phyloP scores from a whole-genome alignment of 176 grass and related monocot genomes.

The Oryza brachyantha region DNA sequence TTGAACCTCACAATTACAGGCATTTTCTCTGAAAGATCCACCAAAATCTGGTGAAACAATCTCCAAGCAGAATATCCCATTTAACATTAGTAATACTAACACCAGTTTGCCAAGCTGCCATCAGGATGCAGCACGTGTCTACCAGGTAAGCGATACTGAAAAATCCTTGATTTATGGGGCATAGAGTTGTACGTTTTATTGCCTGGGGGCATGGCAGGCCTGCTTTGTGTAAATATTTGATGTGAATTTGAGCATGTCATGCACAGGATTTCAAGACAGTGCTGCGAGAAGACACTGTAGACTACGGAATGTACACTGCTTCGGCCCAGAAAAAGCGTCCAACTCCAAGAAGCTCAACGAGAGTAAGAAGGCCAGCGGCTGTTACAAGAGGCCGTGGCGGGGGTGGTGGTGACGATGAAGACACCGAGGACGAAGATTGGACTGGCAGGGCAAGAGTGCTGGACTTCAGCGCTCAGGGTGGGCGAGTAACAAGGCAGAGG shows the following conservation, averaged over 20 bases:
- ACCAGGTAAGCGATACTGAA: conserved; percentile 61
- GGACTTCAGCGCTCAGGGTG: conserved; percentile 65
- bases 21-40: conserved; percentile 90
- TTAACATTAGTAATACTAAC: conserved; percentile 56
- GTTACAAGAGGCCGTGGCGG: conserved; percentile 39
- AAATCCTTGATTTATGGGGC: conserved; percentile 20
- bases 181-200: conserved; percentile 1
- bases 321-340: conserved; percentile 67
- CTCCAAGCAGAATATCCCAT: conserved; percentile 86
- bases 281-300: conserved; percentile 85
- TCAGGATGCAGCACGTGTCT: conserved; percentile 65
- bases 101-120: conserved; percentile 53
- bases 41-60: conserved; percentile 72
- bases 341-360: conserved; percentile 61
- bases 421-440: conserved; percentile 70
- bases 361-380: conserved; percentile 47
- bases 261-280: conserved; percentile 85
- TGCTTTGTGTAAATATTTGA: neutral
- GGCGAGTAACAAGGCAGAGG: conserved; percentile 70
- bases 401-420: conserved; percentile 34
- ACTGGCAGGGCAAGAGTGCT: conserved; percentile 61
- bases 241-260: neutral
- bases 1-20: conserved; percentile 50
- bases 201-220: neutral
- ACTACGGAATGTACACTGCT: conserved; percentile 57